Conservation (phyloP, 1,139 yeast species). For the Zygotorulaspora mrakii region DNA sequence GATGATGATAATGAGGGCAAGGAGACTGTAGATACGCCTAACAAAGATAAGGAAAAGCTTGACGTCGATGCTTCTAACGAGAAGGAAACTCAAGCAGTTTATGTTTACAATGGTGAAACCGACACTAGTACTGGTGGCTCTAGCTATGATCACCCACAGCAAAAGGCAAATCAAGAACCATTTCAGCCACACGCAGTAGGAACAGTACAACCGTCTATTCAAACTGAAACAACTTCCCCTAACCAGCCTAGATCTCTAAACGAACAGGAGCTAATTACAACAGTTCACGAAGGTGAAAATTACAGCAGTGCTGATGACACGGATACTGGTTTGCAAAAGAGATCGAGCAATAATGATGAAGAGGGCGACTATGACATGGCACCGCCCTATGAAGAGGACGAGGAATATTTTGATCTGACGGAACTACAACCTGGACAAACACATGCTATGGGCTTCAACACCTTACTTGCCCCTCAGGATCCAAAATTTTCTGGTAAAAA, state of each 20-base stretch:
- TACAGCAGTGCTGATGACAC: slow-evolving; percentile 23
- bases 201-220: slow-evolving; percentile 1
- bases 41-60: slow-evolving; percentile 8
- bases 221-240: slow-evolving; percentile 1
- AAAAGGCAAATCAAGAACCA: slow-evolving; percentile 4
- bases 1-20: slow-evolving; percentile 18
- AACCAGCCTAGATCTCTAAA: slow-evolving; percentile 5
- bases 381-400: slow-evolving; percentile 23
- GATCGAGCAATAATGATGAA: slow-evolving; percentile 13
- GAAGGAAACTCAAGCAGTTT: slow-evolving; percentile 22
- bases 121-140: slow-evolving; percentile 31
- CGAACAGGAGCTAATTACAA: slow-evolving; percentile 17
- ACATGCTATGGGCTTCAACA: slow-evolving; percentile 57
- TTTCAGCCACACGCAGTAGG: slow-evolving; percentile 10
- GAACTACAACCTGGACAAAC: slow-evolving; percentile 68
- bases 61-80: slow-evolving; percentile 12
- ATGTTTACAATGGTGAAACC: slow-evolving; percentile 30
- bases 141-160: slow-evolving; percentile 22
- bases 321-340: slow-evolving; percentile 12
- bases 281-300: slow-evolving; percentile 20
- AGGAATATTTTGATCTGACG: slow-evolving; percentile 48
- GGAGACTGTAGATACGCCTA: slow-evolving; percentile 17
- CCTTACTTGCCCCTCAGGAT: slow-evolving; percentile 54
- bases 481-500: slow-evolving; percentile 52
- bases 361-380: slow-evolving; percentile 26